phyloP scores from a whole-genome alignment of 257 asterid species.

The Orobanche coerulescens region DNA sequence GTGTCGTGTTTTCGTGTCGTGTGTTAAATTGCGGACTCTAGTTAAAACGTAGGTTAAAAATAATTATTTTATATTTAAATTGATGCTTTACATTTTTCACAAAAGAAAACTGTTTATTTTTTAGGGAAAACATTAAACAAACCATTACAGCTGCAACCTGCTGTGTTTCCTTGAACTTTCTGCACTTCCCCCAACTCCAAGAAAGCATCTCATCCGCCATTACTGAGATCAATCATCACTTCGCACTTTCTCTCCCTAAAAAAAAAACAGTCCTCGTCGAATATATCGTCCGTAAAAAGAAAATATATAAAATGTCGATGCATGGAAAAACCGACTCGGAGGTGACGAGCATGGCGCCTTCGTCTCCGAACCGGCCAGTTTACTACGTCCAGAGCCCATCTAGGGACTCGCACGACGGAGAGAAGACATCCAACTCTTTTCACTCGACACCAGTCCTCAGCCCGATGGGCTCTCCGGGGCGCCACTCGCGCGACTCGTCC shows the following conservation, averaged over 20 bases:
- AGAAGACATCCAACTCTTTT: constrained; percentile 80
- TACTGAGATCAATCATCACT: constrained; percentile 20
- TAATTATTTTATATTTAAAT: too few relatives aligned
- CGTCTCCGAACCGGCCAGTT: constrained; percentile 76
- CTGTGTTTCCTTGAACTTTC: constrained; percentile 32
- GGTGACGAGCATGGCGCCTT: constrained; percentile 77
- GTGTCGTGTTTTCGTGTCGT: too few relatives aligned
- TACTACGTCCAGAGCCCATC: constrained; percentile 97
- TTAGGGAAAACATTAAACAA: constrained; percentile 22
- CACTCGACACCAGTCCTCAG: constrained; percentile 84
- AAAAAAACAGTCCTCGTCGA: too few relatives aligned
- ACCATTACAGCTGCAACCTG: constrained; percentile 31
- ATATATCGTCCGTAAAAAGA: background rate
- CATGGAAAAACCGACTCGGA: constrained; percentile 88
- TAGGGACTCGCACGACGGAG: constrained; percentile 92
- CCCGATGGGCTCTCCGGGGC: constrained; percentile 93
- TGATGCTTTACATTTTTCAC: too few relatives aligned
- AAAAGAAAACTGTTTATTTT: too few relatives aligned
- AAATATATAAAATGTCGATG: constrained; percentile 39
- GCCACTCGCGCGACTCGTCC: constrained; percentile 86
- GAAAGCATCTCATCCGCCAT: constrained; percentile 26
- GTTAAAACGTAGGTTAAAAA: too few relatives aligned
- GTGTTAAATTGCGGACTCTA: too few relatives aligned
- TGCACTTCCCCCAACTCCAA: constrained; percentile 15
- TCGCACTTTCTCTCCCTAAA: constrained; percentile 6